Percentiles rank a stretch among this genome's conserved stretches.
Evolutionary conservation across 768 basidiomycete genomes (phyloP).

Genomic region (Lactarius akahatsu): DNA sequence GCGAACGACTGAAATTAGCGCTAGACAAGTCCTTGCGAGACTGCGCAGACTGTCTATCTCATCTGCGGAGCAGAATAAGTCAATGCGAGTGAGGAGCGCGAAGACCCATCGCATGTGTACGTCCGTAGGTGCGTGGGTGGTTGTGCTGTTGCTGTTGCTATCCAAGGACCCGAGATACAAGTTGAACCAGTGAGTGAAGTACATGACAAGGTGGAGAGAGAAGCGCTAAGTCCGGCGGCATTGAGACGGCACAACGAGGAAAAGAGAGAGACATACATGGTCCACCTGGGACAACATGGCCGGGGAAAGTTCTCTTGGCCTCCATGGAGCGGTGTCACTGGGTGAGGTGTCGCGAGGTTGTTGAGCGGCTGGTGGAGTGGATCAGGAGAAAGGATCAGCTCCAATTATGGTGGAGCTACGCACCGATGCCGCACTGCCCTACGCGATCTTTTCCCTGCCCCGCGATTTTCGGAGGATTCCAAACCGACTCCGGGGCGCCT

Average conservation of each 20-base stretch:
- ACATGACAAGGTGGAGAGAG: slow-evolving; percentile 77
- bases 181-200: slow-evolving; percentile 81
- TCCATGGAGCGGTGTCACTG: not conserved
- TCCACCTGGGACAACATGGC: slow-evolving; percentile 58
- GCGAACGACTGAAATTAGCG: slow-evolving; percentile 30
- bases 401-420: slow-evolving; percentile 22
- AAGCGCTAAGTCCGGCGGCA: slow-evolving; percentile 47
- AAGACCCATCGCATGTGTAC: slow-evolving; percentile 79
- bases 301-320: slow-evolving; percentile 53
- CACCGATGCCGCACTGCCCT: slow-evolving; percentile 6
- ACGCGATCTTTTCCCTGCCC: slow-evolving; percentile 32
- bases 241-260: slow-evolving; percentile 21
- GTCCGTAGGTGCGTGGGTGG: slow-evolving; percentile 44
- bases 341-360: not conserved
- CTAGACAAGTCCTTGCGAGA: slow-evolving; percentile 68
- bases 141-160: slow-evolving; percentile 29
- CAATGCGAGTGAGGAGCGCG: slow-evolving; percentile 64
- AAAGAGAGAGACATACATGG: slow-evolving; percentile 50
- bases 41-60: slow-evolving; percentile 76
- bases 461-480: slow-evolving; percentile 53
- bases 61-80: slow-evolving; percentile 67
- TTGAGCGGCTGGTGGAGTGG: slow-evolving; percentile 6
- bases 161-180: slow-evolving; percentile 45
- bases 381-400: not conserved
- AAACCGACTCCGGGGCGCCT: slow-evolving; percentile 65